Conservation (phyloP, 2,329 filamentous ascomycete species). For the Talaromyces pinophilus region DNA sequence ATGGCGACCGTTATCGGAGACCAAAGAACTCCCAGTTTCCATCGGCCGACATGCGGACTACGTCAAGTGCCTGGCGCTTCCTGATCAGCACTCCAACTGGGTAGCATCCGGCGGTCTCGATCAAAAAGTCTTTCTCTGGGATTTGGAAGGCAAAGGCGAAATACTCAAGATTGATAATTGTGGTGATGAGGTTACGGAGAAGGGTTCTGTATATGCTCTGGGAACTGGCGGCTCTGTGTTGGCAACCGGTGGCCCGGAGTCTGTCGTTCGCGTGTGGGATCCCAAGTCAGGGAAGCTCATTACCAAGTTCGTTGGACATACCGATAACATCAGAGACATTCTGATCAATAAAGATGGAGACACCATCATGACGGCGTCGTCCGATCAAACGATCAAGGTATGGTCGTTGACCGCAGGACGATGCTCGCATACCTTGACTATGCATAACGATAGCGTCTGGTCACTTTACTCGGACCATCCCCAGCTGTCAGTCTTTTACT, state of each 20-base stretch:
- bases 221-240: constrained; percentile 77
- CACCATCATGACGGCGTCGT: constrained; percentile 89
- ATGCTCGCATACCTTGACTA: constrained; percentile 97
- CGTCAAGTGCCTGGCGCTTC: constrained; percentile 87
- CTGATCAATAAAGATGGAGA: constrained; percentile 86
- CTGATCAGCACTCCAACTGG: constrained; percentile 72
- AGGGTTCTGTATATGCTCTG: constrained; percentile 93
- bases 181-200: constrained; percentile 79
- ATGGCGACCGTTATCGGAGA: constrained; percentile 74
- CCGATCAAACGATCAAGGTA: constrained; percentile 95
- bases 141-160: constrained; percentile 83
- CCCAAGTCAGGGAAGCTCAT: constrained; percentile 82
- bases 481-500: constrained; percentile 86
- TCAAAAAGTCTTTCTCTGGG: constrained; percentile 90
- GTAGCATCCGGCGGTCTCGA: constrained; percentile 93
- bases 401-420: constrained; percentile 95
- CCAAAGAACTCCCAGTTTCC: constrained; percentile 67
- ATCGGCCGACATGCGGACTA: constrained; percentile 96
- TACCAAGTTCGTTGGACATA: constrained; percentile 95
- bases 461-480: constrained; percentile 88
- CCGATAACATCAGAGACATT: constrained; percentile 89
- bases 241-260: constrained; percentile 91
- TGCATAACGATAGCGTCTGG: constrained; percentile 99
- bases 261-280: constrained; percentile 90
- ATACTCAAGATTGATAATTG: constrained; percentile 74